These are phyloP conservation scores for Lojkania enalia DNA, from an alignment of 2,329 filamentous ascomycete genomes.

Conservation along the genomic window DNA sequence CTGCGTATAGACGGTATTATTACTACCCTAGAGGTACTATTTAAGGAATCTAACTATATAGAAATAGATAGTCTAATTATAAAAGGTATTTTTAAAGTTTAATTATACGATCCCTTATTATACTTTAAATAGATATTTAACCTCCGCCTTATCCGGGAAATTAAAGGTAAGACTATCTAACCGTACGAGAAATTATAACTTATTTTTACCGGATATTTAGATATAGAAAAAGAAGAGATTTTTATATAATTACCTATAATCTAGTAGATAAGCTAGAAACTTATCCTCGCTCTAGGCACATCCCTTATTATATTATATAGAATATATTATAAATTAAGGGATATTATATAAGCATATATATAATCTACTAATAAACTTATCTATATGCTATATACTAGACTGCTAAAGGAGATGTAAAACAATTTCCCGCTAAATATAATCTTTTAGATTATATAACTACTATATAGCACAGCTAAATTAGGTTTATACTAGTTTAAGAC, in stretches of 20 bases:
- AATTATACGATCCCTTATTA: neutral
- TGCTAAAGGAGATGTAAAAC: neutral
- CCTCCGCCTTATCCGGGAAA: neutral
- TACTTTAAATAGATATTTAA: neutral
- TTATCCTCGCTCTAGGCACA: neutral
- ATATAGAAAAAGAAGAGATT: conserved; percentile 2
- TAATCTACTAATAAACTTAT: neutral
- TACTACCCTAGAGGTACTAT: neutral
- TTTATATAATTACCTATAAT: conserved; percentile 4
- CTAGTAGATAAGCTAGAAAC: conserved; percentile 1
- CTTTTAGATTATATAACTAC: too few species aligned
- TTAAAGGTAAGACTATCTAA: conserved; percentile 1
- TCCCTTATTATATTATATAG: neutral
- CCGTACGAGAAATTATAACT: conserved; percentile 1
- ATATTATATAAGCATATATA: conserved; percentile 5
- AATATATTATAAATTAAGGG: conserved; percentile 1
- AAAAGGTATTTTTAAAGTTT: conserved; percentile 1
- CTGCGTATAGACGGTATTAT: neutral
- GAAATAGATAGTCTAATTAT: neutral
- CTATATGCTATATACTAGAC: neutral
- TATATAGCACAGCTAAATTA: too few species aligned
- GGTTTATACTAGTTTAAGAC: too few species aligned
- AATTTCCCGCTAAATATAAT: neutral
- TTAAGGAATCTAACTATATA: neutral
- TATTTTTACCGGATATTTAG: neutral